phyloP scores from a whole-genome alignment of 78 protist genomes.

The slime mould (Dictyostelium discoideum) region DNA sequence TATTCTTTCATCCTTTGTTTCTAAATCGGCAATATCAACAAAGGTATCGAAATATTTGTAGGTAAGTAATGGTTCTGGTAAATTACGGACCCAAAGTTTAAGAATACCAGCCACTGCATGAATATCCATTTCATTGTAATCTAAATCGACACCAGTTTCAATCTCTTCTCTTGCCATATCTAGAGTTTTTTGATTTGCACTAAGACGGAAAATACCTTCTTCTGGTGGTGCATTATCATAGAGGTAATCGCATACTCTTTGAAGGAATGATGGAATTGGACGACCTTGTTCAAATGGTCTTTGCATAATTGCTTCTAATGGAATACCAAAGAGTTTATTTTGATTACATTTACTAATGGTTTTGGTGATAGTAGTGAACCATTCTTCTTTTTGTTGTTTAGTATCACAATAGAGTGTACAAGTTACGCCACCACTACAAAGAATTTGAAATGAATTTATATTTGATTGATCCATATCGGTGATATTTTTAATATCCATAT shows the following conservation, averaged over 20 bases:
- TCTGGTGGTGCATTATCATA: constrained; percentile 29
- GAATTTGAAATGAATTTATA: neutral
- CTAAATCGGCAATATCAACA: constrained; percentile 51
- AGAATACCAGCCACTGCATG: constrained; percentile 81
- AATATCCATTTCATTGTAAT: constrained; percentile 67
- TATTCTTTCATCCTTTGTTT: constrained; percentile 9
- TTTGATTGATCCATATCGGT: constrained; percentile 3
- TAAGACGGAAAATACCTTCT: constrained; percentile 84
- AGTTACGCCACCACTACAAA: constrained; percentile 11
- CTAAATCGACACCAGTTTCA: constrained; percentile 75
- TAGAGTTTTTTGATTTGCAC: constrained; percentile 60
- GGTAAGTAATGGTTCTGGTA: constrained; percentile 84
- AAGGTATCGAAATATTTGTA: constrained; percentile 68
- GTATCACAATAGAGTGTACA: constrained; percentile 16
- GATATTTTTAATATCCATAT: constrained; percentile 52
- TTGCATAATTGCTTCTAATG: constrained; percentile 26
- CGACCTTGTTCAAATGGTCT: constrained; percentile 61
- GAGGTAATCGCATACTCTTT: constrained; percentile 41
- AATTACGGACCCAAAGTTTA: constrained; percentile 84
- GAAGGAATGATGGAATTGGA: constrained; percentile 58
- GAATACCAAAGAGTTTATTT: constrained; percentile 48
- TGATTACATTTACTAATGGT: constrained; percentile 47
- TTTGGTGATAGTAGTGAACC: constrained; percentile 34
- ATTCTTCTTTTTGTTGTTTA: constrained; percentile 48
- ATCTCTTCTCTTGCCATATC: constrained; percentile 58